phyloP scores from a whole-genome alignment of 208 protist species.

The Acanthamoeba royreba region DNA sequence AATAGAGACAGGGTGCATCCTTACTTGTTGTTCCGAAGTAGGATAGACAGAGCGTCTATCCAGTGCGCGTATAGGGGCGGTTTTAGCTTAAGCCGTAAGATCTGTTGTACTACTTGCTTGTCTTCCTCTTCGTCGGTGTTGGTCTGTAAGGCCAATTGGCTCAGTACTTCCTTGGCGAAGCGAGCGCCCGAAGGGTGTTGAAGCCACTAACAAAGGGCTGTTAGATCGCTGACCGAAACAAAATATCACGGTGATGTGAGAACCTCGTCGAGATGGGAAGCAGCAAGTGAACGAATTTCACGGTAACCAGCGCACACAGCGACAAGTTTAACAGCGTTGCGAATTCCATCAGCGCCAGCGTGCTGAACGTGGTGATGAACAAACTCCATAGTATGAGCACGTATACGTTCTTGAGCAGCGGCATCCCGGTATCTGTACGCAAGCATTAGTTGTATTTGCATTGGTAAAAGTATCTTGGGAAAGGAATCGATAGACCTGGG shows the following conservation, averaged over 20 bases:
- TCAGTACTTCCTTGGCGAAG: constrained; percentile 26
- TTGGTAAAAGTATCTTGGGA: background rate
- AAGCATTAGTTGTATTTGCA: background rate
- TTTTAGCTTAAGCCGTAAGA: constrained; percentile 16
- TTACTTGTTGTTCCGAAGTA: constrained; percentile 39
- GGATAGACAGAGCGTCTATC: background rate
- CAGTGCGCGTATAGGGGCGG: background rate
- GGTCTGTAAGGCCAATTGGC: background rate
- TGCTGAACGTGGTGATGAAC: background rate
- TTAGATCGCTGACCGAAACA: background rate
- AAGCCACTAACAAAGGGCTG: background rate
- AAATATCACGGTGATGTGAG: background rate
- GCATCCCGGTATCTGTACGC: background rate
- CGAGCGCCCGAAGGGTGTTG: background rate
- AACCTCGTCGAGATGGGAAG: constrained; percentile 2
- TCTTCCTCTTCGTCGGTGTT: constrained; percentile 18
- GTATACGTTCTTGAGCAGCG: background rate
- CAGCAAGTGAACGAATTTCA: background rate
- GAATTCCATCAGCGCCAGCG: background rate
- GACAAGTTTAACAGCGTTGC: constrained; percentile 26
- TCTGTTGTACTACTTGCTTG: background rate
- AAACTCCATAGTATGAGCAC: background rate
- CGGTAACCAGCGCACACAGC: background rate
- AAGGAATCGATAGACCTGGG: background rate
- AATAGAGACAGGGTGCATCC: background rate